These are phyloP conservation scores for Auricularia cornea DNA, from an alignment of 768 basidiomycete genomes.

Conservation along the genomic window DNA sequence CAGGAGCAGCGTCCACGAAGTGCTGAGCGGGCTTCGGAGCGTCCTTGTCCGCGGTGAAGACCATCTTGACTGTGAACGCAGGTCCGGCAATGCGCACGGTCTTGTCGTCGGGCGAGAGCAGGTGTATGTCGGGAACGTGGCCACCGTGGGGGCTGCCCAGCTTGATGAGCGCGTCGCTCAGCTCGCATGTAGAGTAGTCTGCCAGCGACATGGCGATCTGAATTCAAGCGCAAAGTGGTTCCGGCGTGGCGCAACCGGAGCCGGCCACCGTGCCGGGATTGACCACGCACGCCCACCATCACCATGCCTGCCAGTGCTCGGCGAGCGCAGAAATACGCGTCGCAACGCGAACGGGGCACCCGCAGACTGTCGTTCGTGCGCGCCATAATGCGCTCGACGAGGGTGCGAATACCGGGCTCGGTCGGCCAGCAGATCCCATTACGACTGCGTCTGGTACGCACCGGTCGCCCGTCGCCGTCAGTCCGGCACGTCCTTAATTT, in stretches of 20 bases:
- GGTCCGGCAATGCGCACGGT: conserved; percentile 50
- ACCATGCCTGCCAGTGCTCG: background rate
- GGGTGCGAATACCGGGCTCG: background rate
- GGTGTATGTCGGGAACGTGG: conserved; percentile 66
- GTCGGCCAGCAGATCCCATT: background rate
- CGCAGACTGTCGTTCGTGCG: background rate
- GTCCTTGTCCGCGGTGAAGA: conserved; percentile 43
- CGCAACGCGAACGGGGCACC: background rate
- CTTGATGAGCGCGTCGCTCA: conserved; percentile 85
- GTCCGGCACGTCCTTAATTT: background rate
- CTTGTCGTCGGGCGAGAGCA: conserved; percentile 42
- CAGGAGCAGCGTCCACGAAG: conserved; percentile 72
- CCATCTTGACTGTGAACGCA: conserved; percentile 86
- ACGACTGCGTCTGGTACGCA: background rate
- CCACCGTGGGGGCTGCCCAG: conserved; percentile 66
- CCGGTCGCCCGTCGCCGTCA: background rate
- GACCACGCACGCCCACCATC: background rate
- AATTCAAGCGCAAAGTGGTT: background rate
- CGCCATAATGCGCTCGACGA: background rate
- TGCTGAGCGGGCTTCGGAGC: conserved; percentile 62
- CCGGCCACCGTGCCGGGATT: background rate
- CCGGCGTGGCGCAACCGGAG: background rate
- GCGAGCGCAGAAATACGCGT: background rate
- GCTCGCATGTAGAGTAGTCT: conserved; percentile 57
- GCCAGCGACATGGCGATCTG: background rate